phyloP scores from a whole-genome alignment of 2,329 filamentous ascomycete species.

The Neoarthrinium moseri region DNA sequence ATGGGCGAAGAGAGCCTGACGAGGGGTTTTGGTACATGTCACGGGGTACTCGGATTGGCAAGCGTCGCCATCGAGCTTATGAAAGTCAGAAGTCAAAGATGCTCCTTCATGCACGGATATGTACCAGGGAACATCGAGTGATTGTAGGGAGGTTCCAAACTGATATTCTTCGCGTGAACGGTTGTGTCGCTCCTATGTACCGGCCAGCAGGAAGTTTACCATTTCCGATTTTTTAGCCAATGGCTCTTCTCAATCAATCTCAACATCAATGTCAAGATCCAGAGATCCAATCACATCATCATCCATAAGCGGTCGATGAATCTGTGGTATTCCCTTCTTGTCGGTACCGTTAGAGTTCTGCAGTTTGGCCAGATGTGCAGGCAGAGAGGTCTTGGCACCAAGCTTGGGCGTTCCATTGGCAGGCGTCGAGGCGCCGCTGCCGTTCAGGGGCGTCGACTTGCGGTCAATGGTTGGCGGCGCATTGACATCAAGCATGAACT shows the following conservation, averaged over 20 bases:
- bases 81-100: too few species aligned
- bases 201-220: too few species aligned
- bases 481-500: constrained; percentile 27
- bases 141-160: too few species aligned
- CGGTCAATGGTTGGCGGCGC: constrained; percentile 14
- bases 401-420: constrained; percentile 52
- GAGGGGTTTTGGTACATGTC: too few species aligned
- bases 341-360: constrained; percentile 55
- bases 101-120: too few species aligned
- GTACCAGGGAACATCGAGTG: too few species aligned
- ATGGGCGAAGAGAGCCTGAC: too few species aligned
- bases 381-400: constrained; percentile 36
- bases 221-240: too few species aligned
- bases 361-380: constrained; percentile 53
- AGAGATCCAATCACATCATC: constrained; percentile 89
- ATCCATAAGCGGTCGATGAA: constrained; percentile 79
- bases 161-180: too few species aligned
- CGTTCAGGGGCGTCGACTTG: constrained; percentile 42
- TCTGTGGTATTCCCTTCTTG: constrained; percentile 62
- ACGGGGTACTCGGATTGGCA: too few species aligned
- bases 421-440: constrained; percentile 50
- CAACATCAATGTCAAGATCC: constrained; percentile 90
- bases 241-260: constrained; percentile 65
- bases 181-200: too few species aligned
- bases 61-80: too few species aligned